Conservation (phyloP, 768 basidiomycete genomes). For the Cytidiella melzeri region DNA sequence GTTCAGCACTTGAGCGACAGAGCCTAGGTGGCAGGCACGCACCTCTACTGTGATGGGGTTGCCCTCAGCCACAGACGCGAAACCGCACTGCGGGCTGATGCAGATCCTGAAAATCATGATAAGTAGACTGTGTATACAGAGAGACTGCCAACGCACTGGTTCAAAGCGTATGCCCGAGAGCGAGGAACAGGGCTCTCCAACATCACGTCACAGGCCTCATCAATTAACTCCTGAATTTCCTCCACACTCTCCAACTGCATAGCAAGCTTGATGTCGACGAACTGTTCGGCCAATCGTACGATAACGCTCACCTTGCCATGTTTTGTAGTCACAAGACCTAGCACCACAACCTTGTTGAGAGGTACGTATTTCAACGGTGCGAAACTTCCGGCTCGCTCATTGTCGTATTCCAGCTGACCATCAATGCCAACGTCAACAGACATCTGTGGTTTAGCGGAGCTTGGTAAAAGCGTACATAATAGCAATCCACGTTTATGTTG, state of each 20-base stretch:
- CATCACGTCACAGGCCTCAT: constrained; percentile 36
- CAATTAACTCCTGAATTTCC: constrained; percentile 32
- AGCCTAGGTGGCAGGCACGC: background rate
- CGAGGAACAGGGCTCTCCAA: constrained; percentile 28
- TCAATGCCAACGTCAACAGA: constrained; percentile 1
- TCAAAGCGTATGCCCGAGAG: constrained; percentile 32
- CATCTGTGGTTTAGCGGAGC: background rate
- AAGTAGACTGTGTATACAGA: too few relatives aligned
- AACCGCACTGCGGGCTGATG: constrained; percentile 46
- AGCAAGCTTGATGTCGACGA: constrained; percentile 1
- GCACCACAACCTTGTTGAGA: constrained; percentile 32
- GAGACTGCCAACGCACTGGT: constrained; percentile 24
- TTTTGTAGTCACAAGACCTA: constrained; percentile 43
- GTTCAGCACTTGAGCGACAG: background rate
- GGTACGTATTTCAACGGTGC: constrained; percentile 46
- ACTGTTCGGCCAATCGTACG: background rate
- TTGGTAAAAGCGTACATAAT: constrained; percentile 27
- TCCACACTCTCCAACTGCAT: constrained; percentile 34
- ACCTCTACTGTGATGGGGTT: constrained; percentile 32
- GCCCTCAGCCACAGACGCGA: constrained; percentile 40
- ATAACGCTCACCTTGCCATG: constrained; percentile 27
- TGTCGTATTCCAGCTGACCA: constrained; percentile 54
- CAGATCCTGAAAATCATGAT: constrained; percentile 25
- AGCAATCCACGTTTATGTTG: constrained; percentile 48
- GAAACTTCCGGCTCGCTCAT: constrained; percentile 51